A percentile compares a stretch with the other conserved stretches of the same genome.
phyloP scores from a whole-genome alignment of 179 eudicot genomes.

The Vitellaria paradoxa region DNA sequence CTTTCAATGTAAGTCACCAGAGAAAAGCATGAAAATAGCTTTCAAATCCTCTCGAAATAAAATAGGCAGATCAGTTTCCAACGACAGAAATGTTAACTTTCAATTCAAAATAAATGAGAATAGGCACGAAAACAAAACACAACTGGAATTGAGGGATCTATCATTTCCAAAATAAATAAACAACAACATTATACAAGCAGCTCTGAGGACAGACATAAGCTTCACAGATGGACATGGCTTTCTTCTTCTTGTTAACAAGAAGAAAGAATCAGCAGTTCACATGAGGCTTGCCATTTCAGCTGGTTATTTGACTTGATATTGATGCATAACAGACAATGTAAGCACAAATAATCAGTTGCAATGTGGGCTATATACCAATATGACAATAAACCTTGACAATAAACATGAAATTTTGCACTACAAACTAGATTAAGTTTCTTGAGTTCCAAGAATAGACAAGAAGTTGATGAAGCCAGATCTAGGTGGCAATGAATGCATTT shows the following conservation, averaged over 20 bases:
- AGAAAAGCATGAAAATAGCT: no score
- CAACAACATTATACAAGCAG: background rate
- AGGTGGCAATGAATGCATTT: background rate
- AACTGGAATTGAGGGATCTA: no score
- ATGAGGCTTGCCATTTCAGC: conserved; percentile 9
- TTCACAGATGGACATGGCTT: background rate
- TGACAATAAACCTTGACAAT: background rate
- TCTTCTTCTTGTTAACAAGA: background rate
- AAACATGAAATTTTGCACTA: conserved; percentile 16
- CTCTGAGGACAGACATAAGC: background rate
- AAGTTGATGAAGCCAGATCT: background rate
- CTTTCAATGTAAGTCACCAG: no score
- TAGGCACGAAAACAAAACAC: background rate
- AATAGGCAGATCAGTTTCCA: no score
- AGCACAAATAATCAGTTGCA: conserved; percentile 6
- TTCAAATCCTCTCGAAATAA: no score
- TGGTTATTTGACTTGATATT: conserved; percentile 11
- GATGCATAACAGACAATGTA: conserved; percentile 6
- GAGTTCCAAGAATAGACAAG: conserved; percentile 9
- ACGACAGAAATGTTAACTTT: no score
- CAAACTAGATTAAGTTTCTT: conserved; percentile 13
- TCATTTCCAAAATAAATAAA: no score
- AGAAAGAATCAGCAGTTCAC: background rate
- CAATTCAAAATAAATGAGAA: background rate
- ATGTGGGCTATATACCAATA: conserved; percentile 3